Conservation (phyloP, 1,139 yeast genomes). For the Sugiyamaella pinicola region DNA sequence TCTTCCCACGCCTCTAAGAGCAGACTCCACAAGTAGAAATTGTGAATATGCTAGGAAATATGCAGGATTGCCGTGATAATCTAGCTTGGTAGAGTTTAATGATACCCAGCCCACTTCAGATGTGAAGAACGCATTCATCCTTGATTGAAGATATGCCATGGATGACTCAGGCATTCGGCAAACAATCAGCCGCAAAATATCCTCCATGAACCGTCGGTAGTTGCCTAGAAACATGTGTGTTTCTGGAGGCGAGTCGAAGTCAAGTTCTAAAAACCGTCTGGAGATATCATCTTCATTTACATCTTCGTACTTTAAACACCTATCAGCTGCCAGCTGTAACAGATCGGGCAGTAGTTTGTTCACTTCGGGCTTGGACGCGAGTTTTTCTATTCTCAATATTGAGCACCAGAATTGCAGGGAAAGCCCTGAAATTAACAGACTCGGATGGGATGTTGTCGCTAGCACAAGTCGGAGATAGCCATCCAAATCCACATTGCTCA, state of each 20-base stretch:
- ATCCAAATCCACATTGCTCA: constrained; percentile 56
- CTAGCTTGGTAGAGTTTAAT: constrained; percentile 56
- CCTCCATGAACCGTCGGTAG: constrained; percentile 84
- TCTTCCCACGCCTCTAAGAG: constrained; percentile 89
- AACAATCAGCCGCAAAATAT: constrained; percentile 82
- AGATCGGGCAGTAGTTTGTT: constrained; percentile 61
- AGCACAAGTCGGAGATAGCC: constrained; percentile 74
- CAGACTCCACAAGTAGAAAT: constrained; percentile 83
- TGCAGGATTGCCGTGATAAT: constrained; percentile 64
- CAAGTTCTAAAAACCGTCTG: constrained; percentile 68
- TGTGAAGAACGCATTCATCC: constrained; percentile 72
- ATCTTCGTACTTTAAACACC: constrained; percentile 72
- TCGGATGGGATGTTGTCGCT: constrained; percentile 78
- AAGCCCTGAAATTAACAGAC: constrained; percentile 86
- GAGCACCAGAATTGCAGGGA: constrained; percentile 96
- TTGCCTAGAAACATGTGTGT: constrained; percentile 74
- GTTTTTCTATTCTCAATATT: constrained; percentile 76
- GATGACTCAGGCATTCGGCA: constrained; percentile 87
- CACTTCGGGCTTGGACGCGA: constrained; percentile 51
- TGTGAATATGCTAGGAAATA: constrained; percentile 79
- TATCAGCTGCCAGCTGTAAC: constrained; percentile 74
- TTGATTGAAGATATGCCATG: constrained; percentile 73
- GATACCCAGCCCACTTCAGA: constrained; percentile 72
- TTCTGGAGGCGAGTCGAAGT: constrained; percentile 87
- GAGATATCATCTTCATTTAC: constrained; percentile 67